Percentiles rank a stretch among this genome's conserved stretches.
Evolutionary conservation across 2,329 filamentous ascomycete genomes (phyloP).

Genomic region (Cryoendolithus antarcticus): DNA sequence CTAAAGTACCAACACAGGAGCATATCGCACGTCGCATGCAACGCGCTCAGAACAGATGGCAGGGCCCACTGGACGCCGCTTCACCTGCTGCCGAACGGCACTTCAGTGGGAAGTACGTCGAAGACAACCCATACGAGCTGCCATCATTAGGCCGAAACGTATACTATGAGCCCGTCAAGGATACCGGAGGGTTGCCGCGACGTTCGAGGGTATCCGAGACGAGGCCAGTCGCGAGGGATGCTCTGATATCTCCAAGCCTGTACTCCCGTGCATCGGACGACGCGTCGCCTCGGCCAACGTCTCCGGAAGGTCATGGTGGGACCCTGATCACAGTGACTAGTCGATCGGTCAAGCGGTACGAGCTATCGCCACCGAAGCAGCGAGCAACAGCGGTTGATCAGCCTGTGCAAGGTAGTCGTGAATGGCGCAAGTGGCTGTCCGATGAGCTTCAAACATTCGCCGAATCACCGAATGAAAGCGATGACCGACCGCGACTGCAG

Average conservation of each 20-base stretch:
- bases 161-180: constrained; percentile 5
- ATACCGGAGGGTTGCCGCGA: constrained; percentile 12
- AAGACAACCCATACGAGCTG: constrained; percentile 22
- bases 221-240: constrained; percentile 3
- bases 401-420: constrained; percentile 25
- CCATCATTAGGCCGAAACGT: constrained; percentile 10
- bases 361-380: constrained; percentile 20
- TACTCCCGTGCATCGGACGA: constrained; percentile 34
- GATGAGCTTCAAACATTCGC: constrained; percentile 19
- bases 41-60: constrained; percentile 30
- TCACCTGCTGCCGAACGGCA: not conserved
- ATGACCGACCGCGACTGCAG: constrained; percentile 17
- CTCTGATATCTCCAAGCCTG: constrained; percentile 32
- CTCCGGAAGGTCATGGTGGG: constrained; percentile 15
- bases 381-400: constrained; percentile 1
- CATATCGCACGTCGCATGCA: constrained; percentile 28
- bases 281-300: constrained; percentile 19
- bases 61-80: constrained; percentile 24
- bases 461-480: constrained; percentile 18
- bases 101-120: constrained; percentile 1
- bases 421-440: constrained; percentile 37
- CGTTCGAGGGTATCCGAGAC: constrained; percentile 8
- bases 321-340: constrained; percentile 33
- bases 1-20: constrained; percentile 23
- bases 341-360: constrained; percentile 31